Evolutionary conservation across 2,329 filamentous ascomycete genomes (phyloP), one percentile per base, ranked within the genome.

Genomic region (Celoporthe dispersa): DNA sequence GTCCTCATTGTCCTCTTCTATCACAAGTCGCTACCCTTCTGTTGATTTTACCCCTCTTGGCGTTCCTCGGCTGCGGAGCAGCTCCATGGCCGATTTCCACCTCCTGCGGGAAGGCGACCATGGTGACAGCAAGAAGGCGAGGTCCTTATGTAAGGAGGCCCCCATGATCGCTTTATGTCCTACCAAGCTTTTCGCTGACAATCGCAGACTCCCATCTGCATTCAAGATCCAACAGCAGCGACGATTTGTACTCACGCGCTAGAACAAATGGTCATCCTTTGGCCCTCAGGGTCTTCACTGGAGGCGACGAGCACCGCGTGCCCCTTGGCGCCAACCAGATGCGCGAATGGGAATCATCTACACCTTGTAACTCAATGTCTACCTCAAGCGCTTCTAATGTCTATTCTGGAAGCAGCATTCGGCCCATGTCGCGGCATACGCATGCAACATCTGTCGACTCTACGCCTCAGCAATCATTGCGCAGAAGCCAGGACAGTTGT

Each of bases 391-490:
- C 31, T 19, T 61, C 82, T 19, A 82, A 81, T 61, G 76, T 77
- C 4, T 81, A 80, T n/a, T 70, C 70, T 5, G 44, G 48, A 22
- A 68, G 61, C 6, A 61, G 65, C 39, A 75, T 71, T 3, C 77
- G 81, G 1, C 81, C 82, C 0, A 78, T 78, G 37, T 85, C 83
- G 2, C 79, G 78, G 33, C 81, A 84, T 68, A 85, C 84, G 0
- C 79, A 81, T 11, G 81, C 80, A 37, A 85, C 84, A 0, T 85
- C 84, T 0, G 75, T 85, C 55, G 83, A 85, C 71, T 72, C 82
- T 19, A 73, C 73, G 74, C 5, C 72, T 53, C 68, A 44, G 51
- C 68, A 39, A 35, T 68, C 51, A 64, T 57, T 44, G 14, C 55
- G 37, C 31, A 67, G 68, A 55, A 71, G 70, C 39, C 61, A 68